Percentiles rank a stretch among this genome's conserved stretches.
Evolutionary conservation across 371 early-diverging fungal genomes (phyloP).

Genomic region (Apophysomyces variabilis): DNA sequence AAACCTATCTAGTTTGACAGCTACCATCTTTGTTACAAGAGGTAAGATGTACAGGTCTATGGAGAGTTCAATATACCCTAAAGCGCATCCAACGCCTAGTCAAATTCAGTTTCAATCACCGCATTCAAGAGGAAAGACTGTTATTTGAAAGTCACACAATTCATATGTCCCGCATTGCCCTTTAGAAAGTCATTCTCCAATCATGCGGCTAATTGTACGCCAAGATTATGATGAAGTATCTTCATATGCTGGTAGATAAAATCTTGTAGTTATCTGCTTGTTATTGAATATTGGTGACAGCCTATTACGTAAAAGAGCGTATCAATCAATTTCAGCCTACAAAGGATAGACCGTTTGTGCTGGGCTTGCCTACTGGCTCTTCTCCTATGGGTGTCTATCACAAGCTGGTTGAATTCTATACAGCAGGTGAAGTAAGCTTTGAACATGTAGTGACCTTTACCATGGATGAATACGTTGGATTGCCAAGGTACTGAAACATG

Average conservation of each 20-base stretch:
- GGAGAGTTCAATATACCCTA: too few relatives aligned
- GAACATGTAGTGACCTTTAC: conserved; percentile 53
- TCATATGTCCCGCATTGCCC: too few relatives aligned
- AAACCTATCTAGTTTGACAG: too few relatives aligned
- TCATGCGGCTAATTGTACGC: conserved; percentile 68
- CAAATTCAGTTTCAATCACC: too few relatives aligned
- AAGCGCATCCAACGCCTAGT: too few relatives aligned
- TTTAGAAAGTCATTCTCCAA: not conserved
- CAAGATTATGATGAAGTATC: conserved; percentile 60
- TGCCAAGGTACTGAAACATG: conserved; percentile 29
- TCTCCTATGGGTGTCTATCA: conserved; percentile 65
- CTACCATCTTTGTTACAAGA: too few relatives aligned
- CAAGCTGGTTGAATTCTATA: conserved; percentile 50
- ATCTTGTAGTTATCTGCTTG: not conserved
- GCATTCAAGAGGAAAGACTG: too few relatives aligned
- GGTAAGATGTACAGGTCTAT: too few relatives aligned
- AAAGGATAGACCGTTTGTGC: conserved; percentile 56
- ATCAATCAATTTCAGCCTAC: conserved; percentile 59
- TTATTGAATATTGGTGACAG: conserved; percentile 19
- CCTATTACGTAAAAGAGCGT: conserved; percentile 55
- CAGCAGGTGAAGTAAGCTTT: conserved; percentile 46
- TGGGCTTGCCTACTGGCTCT: conserved; percentile 63
- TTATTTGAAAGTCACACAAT: too few relatives aligned
- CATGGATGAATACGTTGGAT: conserved; percentile 65
- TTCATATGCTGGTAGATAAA: conserved; percentile 40